These are phyloP conservation scores for Exophiala bonariae DNA, from an alignment of 2,329 filamentous ascomycete species.

Conservation along the genomic window DNA sequence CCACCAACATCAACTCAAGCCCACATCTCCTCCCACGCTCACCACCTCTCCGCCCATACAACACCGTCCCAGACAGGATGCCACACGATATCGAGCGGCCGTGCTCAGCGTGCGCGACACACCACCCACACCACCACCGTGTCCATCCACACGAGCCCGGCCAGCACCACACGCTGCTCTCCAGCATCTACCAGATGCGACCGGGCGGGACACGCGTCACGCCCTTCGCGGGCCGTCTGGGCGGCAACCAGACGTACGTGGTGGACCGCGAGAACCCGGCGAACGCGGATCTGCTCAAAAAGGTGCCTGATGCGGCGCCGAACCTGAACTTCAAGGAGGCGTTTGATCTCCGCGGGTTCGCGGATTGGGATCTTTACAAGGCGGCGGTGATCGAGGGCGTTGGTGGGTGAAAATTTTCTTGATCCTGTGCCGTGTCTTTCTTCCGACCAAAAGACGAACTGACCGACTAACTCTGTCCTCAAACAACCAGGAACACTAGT, in stretches of 20 bases:
- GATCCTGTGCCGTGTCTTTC: neutral
- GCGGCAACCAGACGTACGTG: constrained; percentile 39
- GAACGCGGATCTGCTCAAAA: constrained; percentile 32
- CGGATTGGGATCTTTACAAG: constrained; percentile 39
- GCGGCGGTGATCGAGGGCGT: constrained; percentile 43
- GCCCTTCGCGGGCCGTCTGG: constrained; percentile 37
- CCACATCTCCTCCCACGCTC: neutral
- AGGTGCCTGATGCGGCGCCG: constrained; percentile 44
- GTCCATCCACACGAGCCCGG: neutral
- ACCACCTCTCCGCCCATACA: neutral
- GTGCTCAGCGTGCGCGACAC: neutral
- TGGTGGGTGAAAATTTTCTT: constrained; percentile 26
- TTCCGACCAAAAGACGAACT: neutral
- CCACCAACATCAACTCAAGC: neutral
- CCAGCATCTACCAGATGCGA: neutral
- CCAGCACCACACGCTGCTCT: neutral
- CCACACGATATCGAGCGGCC: neutral
- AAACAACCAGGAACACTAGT: constrained; percentile 23
- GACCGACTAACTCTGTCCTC: neutral
- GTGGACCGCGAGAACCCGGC: constrained; percentile 33
- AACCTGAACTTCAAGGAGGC: constrained; percentile 39
- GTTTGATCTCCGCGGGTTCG: constrained; percentile 37
- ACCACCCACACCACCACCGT: neutral
- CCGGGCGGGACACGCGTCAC: constrained; percentile 3
- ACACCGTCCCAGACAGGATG: constrained; percentile 2